Percentiles rank a stretch among this genome's conserved stretches.
Conservation (phyloP, 1,284 basidiomycete genomes). For the Leccinum pallidistipes region DNA sequence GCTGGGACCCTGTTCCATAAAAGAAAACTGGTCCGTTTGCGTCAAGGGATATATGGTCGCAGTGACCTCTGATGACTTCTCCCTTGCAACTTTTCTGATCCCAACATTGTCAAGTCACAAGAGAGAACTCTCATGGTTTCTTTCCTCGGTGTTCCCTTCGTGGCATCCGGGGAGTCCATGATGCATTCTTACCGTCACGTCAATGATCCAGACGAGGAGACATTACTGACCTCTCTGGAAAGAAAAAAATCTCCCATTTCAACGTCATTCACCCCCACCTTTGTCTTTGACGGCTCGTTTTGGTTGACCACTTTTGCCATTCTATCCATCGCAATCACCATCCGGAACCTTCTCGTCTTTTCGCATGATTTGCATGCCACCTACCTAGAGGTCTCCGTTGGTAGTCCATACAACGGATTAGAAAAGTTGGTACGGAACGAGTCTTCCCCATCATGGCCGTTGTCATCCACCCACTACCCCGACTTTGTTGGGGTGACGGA, state of each 20-base stretch:
- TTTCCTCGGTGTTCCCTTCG: conserved; percentile 5
- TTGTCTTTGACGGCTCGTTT: conserved; percentile 16
- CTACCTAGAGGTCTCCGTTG: conserved; percentile 16
- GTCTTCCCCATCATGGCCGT: conserved; percentile 29
- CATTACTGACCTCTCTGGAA: conserved; percentile 2
- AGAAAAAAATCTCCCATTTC: neutral
- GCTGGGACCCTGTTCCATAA: neutral
- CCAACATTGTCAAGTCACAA: neutral
- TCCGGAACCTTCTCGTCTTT: conserved; percentile 25
- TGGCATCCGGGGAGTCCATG: neutral
- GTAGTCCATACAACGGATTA: conserved; percentile 26
- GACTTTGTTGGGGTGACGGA: conserved; percentile 26
- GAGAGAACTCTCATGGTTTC: conserved; percentile 9
- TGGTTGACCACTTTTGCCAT: conserved; percentile 23
- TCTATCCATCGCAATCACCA: conserved; percentile 22
- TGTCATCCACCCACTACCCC: conserved; percentile 21
- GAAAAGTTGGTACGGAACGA: conserved; percentile 25
- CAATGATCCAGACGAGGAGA: conserved; percentile 23
- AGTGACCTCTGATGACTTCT: neutral
- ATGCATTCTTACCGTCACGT: conserved; percentile 15
- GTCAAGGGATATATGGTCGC: conserved; percentile 7
- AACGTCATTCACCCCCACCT: neutral
- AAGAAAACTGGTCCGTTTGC: neutral
- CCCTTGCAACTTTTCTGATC: neutral
- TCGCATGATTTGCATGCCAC: conserved; percentile 1